Conservation (phyloP, 768 basidiomycete species). For the Amanita muscaria region DNA sequence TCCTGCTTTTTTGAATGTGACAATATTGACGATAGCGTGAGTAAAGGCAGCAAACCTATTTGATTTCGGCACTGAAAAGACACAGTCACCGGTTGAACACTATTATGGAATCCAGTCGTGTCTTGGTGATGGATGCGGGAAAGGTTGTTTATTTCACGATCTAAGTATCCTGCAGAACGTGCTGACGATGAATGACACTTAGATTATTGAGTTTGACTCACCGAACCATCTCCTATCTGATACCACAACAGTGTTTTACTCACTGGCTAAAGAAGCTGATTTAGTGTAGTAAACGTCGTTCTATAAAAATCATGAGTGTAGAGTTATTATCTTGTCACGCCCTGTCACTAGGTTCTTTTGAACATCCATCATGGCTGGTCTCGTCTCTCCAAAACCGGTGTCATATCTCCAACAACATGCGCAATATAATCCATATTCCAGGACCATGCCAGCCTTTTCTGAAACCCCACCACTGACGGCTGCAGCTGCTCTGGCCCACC, state of each 20-base stretch:
- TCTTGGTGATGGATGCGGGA: conserved; percentile 80
- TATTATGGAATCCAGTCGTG: conserved; percentile 71
- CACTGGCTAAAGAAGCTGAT: conserved; percentile 59
- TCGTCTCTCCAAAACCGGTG: conserved; percentile 53
- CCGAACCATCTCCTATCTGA: conserved; percentile 59
- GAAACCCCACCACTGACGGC: conserved; percentile 53
- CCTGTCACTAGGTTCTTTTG: too few species aligned
- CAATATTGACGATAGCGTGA: conserved; percentile 83
- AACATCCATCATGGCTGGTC: conserved; percentile 59
- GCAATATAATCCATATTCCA: conserved; percentile 50
- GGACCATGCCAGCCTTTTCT: conserved; percentile 45
- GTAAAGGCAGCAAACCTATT: conserved; percentile 18
- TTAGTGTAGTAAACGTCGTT: too few species aligned
- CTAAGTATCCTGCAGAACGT: neutral
- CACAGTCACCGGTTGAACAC: conserved; percentile 73
- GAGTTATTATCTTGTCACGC: too few species aligned
- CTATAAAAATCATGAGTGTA: too few species aligned
- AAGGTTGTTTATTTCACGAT: conserved; percentile 26
- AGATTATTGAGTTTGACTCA: conserved; percentile 74
- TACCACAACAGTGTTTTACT: conserved; percentile 47
- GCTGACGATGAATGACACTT: neutral
- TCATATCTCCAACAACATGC: conserved; percentile 56
- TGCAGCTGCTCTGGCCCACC: conserved; percentile 47
- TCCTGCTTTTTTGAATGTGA: conserved; percentile 65
- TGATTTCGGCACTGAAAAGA: conserved; percentile 4